phyloP scores from a whole-genome alignment of 1,284 basidiomycete species.

The Austroboletus novae-zelandiae region DNA sequence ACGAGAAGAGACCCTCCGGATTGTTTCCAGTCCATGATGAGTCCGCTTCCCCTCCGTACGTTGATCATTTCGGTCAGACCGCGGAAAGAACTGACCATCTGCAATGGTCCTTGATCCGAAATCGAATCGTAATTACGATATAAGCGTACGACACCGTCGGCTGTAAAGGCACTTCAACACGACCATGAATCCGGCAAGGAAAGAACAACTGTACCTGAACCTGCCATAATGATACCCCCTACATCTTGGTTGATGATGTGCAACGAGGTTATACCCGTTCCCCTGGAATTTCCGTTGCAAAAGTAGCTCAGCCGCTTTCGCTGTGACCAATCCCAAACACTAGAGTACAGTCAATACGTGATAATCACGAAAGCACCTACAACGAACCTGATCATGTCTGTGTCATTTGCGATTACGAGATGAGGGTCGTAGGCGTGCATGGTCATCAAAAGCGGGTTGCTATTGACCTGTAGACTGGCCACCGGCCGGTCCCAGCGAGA shows the following conservation, averaged over 20 bases:
- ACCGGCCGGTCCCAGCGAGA: slow-evolving; percentile 82
- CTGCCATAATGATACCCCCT: slow-evolving; percentile 87
- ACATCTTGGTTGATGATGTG: slow-evolving; percentile 96
- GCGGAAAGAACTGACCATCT: slow-evolving; percentile 93
- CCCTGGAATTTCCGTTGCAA: slow-evolving; percentile 83
- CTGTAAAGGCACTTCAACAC: slow-evolving; percentile 38
- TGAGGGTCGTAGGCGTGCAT: slow-evolving; percentile 95
- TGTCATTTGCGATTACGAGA: slow-evolving; percentile 83
- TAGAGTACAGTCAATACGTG: slow-evolving; percentile 29
- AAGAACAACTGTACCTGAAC: slow-evolving; percentile 63
- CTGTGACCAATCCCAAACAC: slow-evolving; percentile 94
- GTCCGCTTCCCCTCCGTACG: slow-evolving; percentile 73
- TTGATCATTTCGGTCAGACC: slow-evolving; percentile 81
- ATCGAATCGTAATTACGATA: slow-evolving; percentile 86
- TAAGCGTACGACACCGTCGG: slow-evolving; percentile 89
- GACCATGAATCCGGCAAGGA: neutral
- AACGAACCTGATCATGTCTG: slow-evolving; percentile 82
- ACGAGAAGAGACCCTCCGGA: slow-evolving; percentile 81
- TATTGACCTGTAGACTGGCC: slow-evolving; percentile 67
- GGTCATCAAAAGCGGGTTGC: slow-evolving; percentile 74
- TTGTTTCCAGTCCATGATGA: slow-evolving; percentile 96
- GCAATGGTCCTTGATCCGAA: slow-evolving; percentile 61
- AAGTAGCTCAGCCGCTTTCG: slow-evolving; percentile 79
- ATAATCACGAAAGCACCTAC: slow-evolving; percentile 1
- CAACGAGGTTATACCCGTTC: slow-evolving; percentile 86